Conservation (phyloP, 2,329 filamentous ascomycete species). For the Diaporthe humulicola region DNA sequence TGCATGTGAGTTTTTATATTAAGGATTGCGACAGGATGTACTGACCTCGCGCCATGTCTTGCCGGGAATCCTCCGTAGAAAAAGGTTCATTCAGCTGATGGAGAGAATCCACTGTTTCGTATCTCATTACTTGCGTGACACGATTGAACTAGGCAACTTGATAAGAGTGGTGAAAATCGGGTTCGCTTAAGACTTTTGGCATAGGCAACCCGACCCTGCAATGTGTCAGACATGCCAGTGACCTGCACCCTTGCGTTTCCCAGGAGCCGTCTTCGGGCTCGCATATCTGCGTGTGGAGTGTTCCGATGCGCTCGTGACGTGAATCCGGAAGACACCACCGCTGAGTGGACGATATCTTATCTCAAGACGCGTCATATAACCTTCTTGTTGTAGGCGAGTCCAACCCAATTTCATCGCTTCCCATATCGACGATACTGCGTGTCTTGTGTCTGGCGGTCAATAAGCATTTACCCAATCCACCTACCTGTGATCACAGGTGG, state of each 20-base stretch:
- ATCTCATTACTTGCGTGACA: background rate
- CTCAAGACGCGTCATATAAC: no score
- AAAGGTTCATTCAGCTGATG: background rate
- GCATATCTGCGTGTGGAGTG: background rate
- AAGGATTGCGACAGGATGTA: background rate
- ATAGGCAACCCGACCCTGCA: no score
- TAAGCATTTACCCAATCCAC: background rate
- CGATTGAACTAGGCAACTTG: background rate
- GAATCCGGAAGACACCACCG: background rate
- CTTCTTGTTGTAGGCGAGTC: background rate
- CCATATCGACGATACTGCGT: no score
- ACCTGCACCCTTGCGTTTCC: background rate
- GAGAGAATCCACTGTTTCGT: background rate
- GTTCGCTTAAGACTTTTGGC: background rate
- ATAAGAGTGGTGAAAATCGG: background rate
- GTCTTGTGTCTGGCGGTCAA: no score
- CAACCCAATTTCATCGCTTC: background rate
- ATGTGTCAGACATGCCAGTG: background rate
- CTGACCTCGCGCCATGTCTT: background rate
- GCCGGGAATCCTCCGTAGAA: background rate
- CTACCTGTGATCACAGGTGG: background rate
- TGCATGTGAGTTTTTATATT: background rate
- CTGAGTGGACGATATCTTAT: background rate
- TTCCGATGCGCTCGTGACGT: no score
- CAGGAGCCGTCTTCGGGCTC: background rate